Conservation (phyloP, 768 basidiomycete genomes). For the Dacryopinax primogenitus region DNA sequence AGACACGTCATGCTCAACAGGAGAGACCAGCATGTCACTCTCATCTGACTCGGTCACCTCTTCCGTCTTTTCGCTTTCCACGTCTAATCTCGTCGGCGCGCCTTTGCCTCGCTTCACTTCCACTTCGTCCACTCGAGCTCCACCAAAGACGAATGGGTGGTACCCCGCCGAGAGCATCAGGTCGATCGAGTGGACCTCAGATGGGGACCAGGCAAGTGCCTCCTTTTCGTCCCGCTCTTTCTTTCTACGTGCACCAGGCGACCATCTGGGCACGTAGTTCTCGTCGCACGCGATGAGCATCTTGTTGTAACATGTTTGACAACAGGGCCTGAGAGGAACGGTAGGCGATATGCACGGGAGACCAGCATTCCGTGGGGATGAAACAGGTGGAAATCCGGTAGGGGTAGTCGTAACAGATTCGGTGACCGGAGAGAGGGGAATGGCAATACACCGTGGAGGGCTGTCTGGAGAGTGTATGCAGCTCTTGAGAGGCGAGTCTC, state of each 20-base stretch:
- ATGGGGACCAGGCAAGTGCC: neutral
- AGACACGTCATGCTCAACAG: neutral
- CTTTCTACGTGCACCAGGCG: neutral
- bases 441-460: neutral
- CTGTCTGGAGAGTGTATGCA: neutral
- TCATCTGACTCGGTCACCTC: neutral
- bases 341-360: neutral
- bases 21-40: neutral
- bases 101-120: neutral
- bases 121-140: neutral
- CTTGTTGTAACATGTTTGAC: neutral
- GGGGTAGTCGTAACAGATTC: neutral
- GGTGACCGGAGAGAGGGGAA: neutral
- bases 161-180: neutral
- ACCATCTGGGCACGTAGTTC: neutral
- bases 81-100: neutral
- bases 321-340: neutral
- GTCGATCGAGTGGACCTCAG: neutral
- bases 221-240: constrained; percentile 1
- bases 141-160: neutral
- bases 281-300: neutral
- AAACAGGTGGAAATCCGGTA: neutral
- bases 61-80: neutral
- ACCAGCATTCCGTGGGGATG: neutral
- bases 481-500: neutral